phyloP scores from a whole-genome alignment of 2,329 filamentous ascomycete species.

The Pseudopithomyces maydicus region DNA sequence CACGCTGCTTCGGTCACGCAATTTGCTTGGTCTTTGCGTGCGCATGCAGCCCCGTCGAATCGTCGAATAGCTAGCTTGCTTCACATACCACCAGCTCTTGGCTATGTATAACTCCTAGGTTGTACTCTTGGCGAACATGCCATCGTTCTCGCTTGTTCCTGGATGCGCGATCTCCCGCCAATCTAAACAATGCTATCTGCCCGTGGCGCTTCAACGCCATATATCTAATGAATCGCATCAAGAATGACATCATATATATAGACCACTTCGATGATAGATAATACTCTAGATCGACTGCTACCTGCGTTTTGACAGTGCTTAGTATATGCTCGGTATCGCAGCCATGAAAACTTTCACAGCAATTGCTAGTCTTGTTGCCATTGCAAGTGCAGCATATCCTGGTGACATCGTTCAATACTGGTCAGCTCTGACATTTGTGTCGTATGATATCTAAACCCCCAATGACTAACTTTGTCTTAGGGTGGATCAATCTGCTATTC shows the following conservation, averaged over 20 bases:
- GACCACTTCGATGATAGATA: not conserved
- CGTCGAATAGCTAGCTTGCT: not conserved
- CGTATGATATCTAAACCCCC: too few relatives aligned
- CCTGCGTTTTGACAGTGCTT: too few relatives aligned
- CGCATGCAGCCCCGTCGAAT: not conserved
- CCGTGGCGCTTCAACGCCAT: not conserved
- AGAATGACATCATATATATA: not conserved
- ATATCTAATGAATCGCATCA: not conserved
- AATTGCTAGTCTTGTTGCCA: not conserved
- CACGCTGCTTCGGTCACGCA: not conserved
- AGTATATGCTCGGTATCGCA: not conserved
- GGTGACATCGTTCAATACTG: slow-evolving; percentile 1
- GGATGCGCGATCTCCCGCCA: not conserved
- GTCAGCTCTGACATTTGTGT: not conserved
- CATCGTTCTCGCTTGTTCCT: not conserved
- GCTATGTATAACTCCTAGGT: not conserved
- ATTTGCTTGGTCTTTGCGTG: not conserved
- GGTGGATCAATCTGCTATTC: slow-evolving; percentile 25
- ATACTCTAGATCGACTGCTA: too few relatives aligned
- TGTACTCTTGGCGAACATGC: not conserved
- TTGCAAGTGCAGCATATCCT: not conserved
- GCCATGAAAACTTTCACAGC: not conserved
- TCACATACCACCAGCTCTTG: not conserved
- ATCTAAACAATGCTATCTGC: not conserved
- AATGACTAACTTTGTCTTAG: slow-evolving; percentile 5